Base-by-base conservation (phyloP, 306 rosid genomes). In the Cucurbita moschata region DNA sequence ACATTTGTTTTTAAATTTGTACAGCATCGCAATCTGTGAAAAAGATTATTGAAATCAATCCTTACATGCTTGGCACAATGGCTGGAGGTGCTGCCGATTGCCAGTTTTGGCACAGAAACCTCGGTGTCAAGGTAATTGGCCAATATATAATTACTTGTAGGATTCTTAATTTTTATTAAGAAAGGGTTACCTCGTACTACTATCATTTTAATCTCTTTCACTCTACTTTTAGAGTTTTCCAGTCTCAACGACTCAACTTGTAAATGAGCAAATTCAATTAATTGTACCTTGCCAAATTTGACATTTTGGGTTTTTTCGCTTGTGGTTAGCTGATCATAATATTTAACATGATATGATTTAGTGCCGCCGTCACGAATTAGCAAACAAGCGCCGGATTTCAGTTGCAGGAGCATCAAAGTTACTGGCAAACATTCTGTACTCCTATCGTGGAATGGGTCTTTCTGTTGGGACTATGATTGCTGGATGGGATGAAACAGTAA, bases 401-500 rank as follows among this genome's bases (percentile, higher is more conserved):
- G 99, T 94, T 21, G 91, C 99, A 16, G 92, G 99, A 47, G 99
- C 99, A 19, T 94, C 99, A 26, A 94, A 94, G 86, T 82, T 94
- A 44, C 85, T 94, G 79, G 97, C 99, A 37, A 94, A 94, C 81
- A 94, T 94, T 83, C 79, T 94, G 43, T 94, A 91, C 90, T 94
- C 97, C 60, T 94, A 91, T 77, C 96, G 92, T 40, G 97, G 99
- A 74, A 91, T 94, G 99, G 99, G 96, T 50, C 83, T 94, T 50
- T 94, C 97, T 71, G 96, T 94, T 56, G 99, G 99, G 60, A 94
- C 97, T 82, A 94, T 94, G 99, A 94, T 91, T 23, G 99, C 99
- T 60, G 99, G 99, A 79, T 94, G 99, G 99, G 97, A 91, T 75
- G 99, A 91, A 73, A 94, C 96, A 84, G 99, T 94, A 94, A 82